These are phyloP conservation scores for Zasmidium angulare DNA, from an alignment of 2,329 filamentous ascomycete genomes.

Conservation along the genomic window DNA sequence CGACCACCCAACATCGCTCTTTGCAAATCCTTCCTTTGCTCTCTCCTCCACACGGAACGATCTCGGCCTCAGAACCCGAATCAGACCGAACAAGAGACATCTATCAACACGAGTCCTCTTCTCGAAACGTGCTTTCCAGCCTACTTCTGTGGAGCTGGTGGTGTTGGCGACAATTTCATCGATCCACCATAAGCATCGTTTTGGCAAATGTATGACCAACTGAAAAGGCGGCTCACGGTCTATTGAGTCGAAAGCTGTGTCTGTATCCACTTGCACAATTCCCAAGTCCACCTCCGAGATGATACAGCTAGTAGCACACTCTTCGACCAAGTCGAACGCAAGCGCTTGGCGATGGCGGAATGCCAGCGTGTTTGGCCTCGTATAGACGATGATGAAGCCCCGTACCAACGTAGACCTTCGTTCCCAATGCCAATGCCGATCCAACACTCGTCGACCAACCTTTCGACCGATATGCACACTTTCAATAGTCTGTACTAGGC, in stretches of 20 bases:
- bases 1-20: neutral
- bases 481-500: neutral
- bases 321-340: neutral
- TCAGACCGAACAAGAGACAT: neutral
- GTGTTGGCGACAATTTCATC: neutral
- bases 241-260: no score
- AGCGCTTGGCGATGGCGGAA: neutral
- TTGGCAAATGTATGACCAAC: neutral
- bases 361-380: no score
- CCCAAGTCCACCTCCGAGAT: neutral
- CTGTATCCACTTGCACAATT: neutral
- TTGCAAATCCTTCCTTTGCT: neutral
- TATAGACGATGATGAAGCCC: no score
- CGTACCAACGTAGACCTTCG: neutral
- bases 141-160: neutral
- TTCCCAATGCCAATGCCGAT: no score
- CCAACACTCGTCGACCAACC: neutral
- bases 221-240: neutral
- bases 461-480: neutral
- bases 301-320: neutral
- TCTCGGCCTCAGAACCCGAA: neutral
- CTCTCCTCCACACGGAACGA: neutral
- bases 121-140: no score
- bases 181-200: neutral
- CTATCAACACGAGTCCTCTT: no score